Evolutionary conservation across 2,329 filamentous ascomycete species (phyloP), one percentile per base, ranked within the genome.

Genomic region (Fusarium bactridioides): DNA sequence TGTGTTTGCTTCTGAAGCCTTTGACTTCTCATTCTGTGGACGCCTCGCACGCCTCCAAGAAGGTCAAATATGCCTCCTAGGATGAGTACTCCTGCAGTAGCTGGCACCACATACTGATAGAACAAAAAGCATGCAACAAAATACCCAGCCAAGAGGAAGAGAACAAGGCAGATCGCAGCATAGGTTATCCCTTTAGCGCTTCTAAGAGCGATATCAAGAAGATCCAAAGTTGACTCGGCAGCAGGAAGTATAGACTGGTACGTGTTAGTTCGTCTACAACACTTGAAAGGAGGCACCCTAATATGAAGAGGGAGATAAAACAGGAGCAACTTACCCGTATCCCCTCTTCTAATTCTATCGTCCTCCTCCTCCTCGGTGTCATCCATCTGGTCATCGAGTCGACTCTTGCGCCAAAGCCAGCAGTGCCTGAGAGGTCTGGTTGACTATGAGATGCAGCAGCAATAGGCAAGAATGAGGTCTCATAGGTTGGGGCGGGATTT

Each of bases 391-490:
- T 51, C 53, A 48, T 58, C 41, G 58, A 64, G 29, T 72, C 54
- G n/a, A 37, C 45, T 16, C 64, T 60, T 23, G 48, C 54, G 27
- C 55, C 66, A 19, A 55, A 47, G 23, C 69, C 63, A 40, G n/a
- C 23, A 51, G 55, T 68, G 16, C 38, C 50, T 21, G 66, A 56
- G 27, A 69, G 66, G 31, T 69, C 57, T 29, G 64, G 64, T 29
- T 68, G 65, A 10, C 57, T 68, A 21, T 63, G 45, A 1, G 57
- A 68, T 38, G 56, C 65, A 56, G 64, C 45, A 45, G 38, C 23
- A 33, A 55, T 45, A n/a, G 64, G 27, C 29, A 69, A 57, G 18
- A 44, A 31, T 19, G 56, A 38, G 40, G 31, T 43, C 25, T 21
- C 43, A 23, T 41, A 40, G 21, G 38, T 16, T 35, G 50, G 33